Conservation (phyloP, 2,329 filamentous ascomycete species). For the Fusarium fracticaudum region DNA sequence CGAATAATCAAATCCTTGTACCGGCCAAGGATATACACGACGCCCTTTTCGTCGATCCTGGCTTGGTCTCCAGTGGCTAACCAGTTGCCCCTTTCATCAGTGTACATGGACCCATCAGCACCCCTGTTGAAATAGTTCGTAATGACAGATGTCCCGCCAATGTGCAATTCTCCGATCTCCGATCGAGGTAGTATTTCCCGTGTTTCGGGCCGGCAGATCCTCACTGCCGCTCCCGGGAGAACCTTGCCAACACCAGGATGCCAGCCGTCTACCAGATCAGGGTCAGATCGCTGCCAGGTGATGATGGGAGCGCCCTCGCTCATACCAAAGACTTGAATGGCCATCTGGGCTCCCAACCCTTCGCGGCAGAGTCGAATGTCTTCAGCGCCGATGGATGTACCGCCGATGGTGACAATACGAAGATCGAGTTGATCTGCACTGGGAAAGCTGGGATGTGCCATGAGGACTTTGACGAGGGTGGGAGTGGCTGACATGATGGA, state of each 20-base stretch:
- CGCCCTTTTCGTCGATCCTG: constrained; percentile 49
- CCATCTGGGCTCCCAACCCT: constrained; percentile 45
- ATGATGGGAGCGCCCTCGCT: constrained; percentile 55
- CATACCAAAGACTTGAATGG: constrained; percentile 56
- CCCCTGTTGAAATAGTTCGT: constrained; percentile 45
- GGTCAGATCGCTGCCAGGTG: constrained; percentile 50
- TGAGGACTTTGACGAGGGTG: constrained; percentile 47
- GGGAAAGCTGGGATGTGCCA: constrained; percentile 45
- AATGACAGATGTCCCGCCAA: constrained; percentile 50
- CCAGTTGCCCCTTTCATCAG: constrained; percentile 49
- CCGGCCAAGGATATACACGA: constrained; percentile 52
- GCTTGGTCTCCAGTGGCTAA: constrained; percentile 54
- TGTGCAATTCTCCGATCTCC: constrained; percentile 53
- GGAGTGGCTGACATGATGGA: constrained; percentile 54
- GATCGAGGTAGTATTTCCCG: constrained; percentile 43
- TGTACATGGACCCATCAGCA: constrained; percentile 48
- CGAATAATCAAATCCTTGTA: constrained; percentile 59
- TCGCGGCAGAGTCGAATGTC: constrained; percentile 48
- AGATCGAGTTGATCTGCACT: constrained; percentile 42
- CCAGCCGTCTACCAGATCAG: constrained; percentile 44
- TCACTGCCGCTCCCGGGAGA: constrained; percentile 51
- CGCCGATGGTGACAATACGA: constrained; percentile 48
- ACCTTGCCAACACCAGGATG: constrained; percentile 55
- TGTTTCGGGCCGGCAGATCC: constrained; percentile 49
- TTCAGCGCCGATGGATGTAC: constrained; percentile 44